Conservation (phyloP, 2,329 filamentous ascomycete species). For the Hypoxylon sp. region DNA sequence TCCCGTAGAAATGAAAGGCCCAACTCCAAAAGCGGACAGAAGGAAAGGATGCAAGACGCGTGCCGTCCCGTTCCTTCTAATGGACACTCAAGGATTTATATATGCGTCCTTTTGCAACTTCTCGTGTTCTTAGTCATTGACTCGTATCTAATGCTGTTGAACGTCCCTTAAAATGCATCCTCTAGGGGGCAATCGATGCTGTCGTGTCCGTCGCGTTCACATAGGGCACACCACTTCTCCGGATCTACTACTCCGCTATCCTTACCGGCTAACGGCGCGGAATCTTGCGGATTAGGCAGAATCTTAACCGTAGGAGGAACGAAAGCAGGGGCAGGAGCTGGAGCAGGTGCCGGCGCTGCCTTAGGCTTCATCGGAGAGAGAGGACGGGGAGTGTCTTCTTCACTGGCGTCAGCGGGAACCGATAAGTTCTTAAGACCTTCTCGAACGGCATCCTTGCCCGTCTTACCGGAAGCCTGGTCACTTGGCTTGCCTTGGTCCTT, state of each 20-base stretch:
- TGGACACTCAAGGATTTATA: conserved; percentile 11
- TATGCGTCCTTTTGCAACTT: conserved; percentile 11
- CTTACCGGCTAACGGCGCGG: conserved; percentile 81
- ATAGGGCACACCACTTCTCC: conserved; percentile 96
- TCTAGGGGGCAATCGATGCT: conserved; percentile 96
- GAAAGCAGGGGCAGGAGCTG: conserved; percentile 52
- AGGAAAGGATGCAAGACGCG: conserved; percentile 25
- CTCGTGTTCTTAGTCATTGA: conserved; percentile 16
- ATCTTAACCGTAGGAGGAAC: conserved; percentile 61
- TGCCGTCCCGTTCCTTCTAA: conserved; percentile 9
- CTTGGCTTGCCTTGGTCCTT: conserved; percentile 49
- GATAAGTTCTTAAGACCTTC: conserved; percentile 60
- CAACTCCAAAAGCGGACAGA: conserved; percentile 39
- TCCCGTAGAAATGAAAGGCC: conserved; percentile 44
- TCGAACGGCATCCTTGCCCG: conserved; percentile 57
- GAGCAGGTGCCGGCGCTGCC: conserved; percentile 57
- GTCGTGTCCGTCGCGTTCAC: conserved; percentile 95
- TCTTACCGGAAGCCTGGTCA: conserved; percentile 45
- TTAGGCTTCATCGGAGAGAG: conserved; percentile 68
- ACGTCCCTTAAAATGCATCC: conserved; percentile 73
- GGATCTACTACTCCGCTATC: conserved; percentile 83
- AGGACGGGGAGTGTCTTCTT: conserved; percentile 68
- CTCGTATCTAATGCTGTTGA: conserved; percentile 19
- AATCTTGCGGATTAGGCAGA: conserved; percentile 74
- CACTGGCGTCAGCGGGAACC: conserved; percentile 55